phyloP scores from a whole-genome alignment of 1,139 yeast species.

The Saccharomyces hybrid region DNA sequence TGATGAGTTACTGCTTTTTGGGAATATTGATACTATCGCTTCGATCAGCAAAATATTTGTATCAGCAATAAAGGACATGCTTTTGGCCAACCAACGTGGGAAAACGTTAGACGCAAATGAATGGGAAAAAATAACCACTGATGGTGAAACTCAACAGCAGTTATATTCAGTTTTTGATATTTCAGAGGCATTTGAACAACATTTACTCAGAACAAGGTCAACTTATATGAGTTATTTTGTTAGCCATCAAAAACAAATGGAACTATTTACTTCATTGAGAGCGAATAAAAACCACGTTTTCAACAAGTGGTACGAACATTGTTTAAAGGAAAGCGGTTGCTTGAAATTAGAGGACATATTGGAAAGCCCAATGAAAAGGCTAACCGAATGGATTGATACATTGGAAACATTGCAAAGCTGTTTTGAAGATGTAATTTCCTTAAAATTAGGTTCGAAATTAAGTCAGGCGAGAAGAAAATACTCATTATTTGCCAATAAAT shows the following conservation, averaged over 20 bases:
- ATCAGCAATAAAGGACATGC: slow-evolving; percentile 14
- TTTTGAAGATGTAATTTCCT: slow-evolving; percentile 1
- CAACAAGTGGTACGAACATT: slow-evolving; percentile 25
- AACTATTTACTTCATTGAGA: slow-evolving; percentile 18
- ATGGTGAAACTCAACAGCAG: slow-evolving; percentile 5
- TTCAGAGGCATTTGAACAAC: slow-evolving; percentile 25
- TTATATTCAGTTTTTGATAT: slow-evolving; percentile 19
- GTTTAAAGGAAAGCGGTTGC: slow-evolving; percentile 17
- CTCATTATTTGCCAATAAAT: slow-evolving; percentile 10
- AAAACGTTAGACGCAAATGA: slow-evolving; percentile 7
- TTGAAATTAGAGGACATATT: slow-evolving; percentile 20
- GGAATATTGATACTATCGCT: slow-evolving; percentile 33
- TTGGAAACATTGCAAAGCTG: slow-evolving; percentile 9
- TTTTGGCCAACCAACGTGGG: slow-evolving; percentile 5
- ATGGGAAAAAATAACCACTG: slow-evolving; percentile 12
- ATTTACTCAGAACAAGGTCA: slow-evolving; percentile 29
- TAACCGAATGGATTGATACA: slow-evolving; percentile 16
- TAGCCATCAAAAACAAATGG: slow-evolving; percentile 23
- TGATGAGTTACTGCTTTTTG: slow-evolving; percentile 33
- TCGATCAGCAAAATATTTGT: slow-evolving; percentile 30
- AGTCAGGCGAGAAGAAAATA: slow-evolving; percentile 4
- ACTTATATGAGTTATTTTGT: slow-evolving; percentile 28
- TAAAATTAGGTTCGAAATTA: not conserved
- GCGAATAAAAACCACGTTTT: slow-evolving; percentile 5
- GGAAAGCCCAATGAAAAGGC: slow-evolving; percentile 20